phyloP scores from a whole-genome alignment of 2,329 filamentous ascomycete genomes.

The Diaporthe humulicola region DNA sequence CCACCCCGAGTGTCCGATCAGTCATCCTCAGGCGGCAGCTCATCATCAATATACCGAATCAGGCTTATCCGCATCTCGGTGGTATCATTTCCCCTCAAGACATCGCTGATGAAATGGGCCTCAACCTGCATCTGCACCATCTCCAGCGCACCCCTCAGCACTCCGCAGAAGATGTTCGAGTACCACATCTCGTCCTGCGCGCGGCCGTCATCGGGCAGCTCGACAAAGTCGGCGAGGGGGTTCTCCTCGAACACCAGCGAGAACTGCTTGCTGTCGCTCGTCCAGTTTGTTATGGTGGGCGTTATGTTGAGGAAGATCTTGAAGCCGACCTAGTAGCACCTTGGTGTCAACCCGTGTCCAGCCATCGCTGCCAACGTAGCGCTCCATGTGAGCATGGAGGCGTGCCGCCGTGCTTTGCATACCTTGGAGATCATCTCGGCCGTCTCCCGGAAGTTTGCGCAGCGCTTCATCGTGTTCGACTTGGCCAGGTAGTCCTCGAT shows the following conservation, averaged over 20 bases:
- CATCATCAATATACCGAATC: constrained; percentile 95
- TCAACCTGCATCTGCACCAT: constrained; percentile 99
- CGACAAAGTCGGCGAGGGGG: constrained; percentile 95
- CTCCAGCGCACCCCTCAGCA: constrained; percentile 90
- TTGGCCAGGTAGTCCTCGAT: constrained; percentile 99
- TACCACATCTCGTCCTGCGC: constrained; percentile 99
- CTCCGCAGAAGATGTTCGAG: constrained; percentile 95
- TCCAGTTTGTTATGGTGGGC: constrained; percentile 94
- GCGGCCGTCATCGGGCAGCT: constrained; percentile 93
- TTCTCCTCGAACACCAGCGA: constrained; percentile 98
- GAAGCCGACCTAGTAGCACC: constrained; percentile 82
- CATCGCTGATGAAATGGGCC: constrained; percentile 94
- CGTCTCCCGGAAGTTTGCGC: constrained; percentile 93
- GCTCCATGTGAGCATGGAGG: not conserved
- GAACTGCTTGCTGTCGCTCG: constrained; percentile 95
- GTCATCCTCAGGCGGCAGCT: constrained; percentile 96
- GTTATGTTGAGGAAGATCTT: constrained; percentile 99
- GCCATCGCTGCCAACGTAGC: not conserved
- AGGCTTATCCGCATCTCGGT: constrained; percentile 97
- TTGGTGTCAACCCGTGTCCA: not conserved
- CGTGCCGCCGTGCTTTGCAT: constrained; percentile 38
- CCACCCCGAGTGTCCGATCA: constrained; percentile 59
- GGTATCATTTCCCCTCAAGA: constrained; percentile 92
- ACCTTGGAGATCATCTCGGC: constrained; percentile 97
- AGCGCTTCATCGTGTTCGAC: constrained; percentile 88